Evolutionary conservation across 2,329 filamentous ascomycete species (phyloP), one percentile per base, ranked within the genome.

Genomic region (Triangularia setosa): DNA sequence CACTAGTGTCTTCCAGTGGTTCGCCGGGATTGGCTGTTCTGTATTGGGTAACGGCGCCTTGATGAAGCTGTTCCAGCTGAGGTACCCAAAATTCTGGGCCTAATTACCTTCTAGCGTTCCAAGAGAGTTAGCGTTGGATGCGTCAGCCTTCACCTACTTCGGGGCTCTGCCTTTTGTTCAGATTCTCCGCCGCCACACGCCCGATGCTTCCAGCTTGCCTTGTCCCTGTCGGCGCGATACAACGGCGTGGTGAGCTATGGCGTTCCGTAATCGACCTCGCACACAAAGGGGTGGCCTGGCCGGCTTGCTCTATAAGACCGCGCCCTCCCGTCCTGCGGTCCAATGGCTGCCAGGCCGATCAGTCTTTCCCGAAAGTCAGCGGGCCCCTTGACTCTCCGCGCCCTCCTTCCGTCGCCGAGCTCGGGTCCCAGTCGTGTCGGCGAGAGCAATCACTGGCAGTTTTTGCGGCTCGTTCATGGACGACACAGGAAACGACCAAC

Each of bases 21-120:
- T 58, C 63, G n/a, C 58, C 55, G 23, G 62, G 63, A 68, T 69
- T 69, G 68, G 68, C 53, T 58, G 44, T 65, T 65, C 60, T 44
- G 23, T 28, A 44, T 65, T 60, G 24, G 62, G 60, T 27, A 24
- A 63, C 55, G 44, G 60, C 48, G 54, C 57, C 58, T 25, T 35
- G 40, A 28, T 53, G 60, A 60, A 65, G 69, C 68, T 68, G 66
- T 65, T 58, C 44, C 53, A 65, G 53, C 57, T 62, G 64, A 60
- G 40, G 33, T 35, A 30, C 27, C 40, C 57, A 55, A 44, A 59
- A 33, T 62, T 62, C 44, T 62, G 52, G 48, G 54, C 33, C 55
- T 57, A 65, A 62, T 55, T 21, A 48, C 40, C 18, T 40, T 40
- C 35, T 69, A 69, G 58, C 61, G 44, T 63, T 30, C 28, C 24